Conservation (phyloP, 106 monocot species). For the Dactylorhiza incarnata region DNA sequence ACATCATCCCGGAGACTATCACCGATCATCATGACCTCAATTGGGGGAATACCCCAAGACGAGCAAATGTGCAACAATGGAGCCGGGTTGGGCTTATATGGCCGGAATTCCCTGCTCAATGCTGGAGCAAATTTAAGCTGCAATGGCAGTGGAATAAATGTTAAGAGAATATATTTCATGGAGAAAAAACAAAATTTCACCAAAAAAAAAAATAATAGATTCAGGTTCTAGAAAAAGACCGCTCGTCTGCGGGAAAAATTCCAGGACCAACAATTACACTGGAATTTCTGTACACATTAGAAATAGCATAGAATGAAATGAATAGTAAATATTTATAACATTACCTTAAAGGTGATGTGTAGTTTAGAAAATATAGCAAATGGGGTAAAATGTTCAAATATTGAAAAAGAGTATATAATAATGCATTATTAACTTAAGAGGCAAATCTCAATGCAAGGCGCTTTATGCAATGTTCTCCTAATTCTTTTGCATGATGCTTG, state of each 20-base stretch:
- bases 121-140: constrained; percentile 73
- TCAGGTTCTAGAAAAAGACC: too few relatives aligned
- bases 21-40: constrained; percentile 93
- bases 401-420: too few relatives aligned
- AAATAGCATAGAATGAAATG: not conserved
- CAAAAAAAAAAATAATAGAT: not conserved
- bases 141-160: constrained; percentile 1
- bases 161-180: not conserved
- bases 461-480: not conserved
- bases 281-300: too few relatives aligned
- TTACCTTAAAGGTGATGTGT: not conserved
- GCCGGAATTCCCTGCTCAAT: constrained; percentile 91
- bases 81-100: constrained; percentile 95
- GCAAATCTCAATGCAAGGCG: too few relatives aligned
- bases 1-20: constrained; percentile 97
- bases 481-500: not conserved
- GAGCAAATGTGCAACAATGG: constrained; percentile 85
- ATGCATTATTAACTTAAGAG: too few relatives aligned
- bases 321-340: not conserved
- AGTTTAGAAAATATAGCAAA: not conserved
- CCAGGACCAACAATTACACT: too few relatives aligned
- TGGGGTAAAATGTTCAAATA: too few relatives aligned
- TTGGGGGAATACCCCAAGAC: constrained; percentile 68
- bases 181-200: not conserved
- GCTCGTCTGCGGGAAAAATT: too few relatives aligned